Base-by-base conservation (phyloP, 2,329 filamentous ascomycete genomes). In the Calcarisporium arbuscula region DNA sequence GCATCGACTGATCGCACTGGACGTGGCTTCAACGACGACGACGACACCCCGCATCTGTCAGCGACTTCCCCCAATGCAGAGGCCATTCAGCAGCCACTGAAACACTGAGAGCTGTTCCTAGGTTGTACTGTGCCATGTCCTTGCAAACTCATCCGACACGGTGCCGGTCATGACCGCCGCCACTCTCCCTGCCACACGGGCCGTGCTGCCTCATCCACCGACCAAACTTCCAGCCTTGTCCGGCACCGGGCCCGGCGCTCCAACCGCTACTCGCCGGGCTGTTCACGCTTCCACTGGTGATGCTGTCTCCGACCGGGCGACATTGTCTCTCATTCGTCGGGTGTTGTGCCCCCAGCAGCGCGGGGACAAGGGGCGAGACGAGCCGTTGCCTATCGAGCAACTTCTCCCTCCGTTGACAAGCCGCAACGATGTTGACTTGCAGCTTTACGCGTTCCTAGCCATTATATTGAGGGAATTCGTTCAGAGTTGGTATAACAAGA, bases 391-490 rank as follows among this genome's bases (percentile, higher is more conserved):
- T 31, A 80, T 94, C 47, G 80, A 94, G 40, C 83, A 89, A 48
- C 67, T 95, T 28, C 68, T 98, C 29, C 92, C 90, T 39, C 88
- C 89, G 25, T 70, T 98, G 52, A 96, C 90, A 31, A 95, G 88
- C 65, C 88, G 87, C 33, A 94, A 95, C 58, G 87, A 94, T 48
- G 78, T 96, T 40, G 92, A 98, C 58, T 66, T 94, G 37, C 85
- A 98, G 62, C 73, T 98, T 5, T 98, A 96, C 56, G 90, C 86
- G 19, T 75, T 96, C 40, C 80, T 98, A 41, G 85, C 92, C 34
- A 83, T 96, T 39, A 79, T 96, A 42, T 70, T 95, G 49, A 80
- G 85, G 51, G 88, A 95, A 45, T 95, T 88, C 56, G 84, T 98
- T 23, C 82, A 92, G 57, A 80, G 78, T 20, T 98, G 92, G 92